phyloP scores from a whole-genome alignment of 768 basidiomycete species.

The Pisolithus orientalis region DNA sequence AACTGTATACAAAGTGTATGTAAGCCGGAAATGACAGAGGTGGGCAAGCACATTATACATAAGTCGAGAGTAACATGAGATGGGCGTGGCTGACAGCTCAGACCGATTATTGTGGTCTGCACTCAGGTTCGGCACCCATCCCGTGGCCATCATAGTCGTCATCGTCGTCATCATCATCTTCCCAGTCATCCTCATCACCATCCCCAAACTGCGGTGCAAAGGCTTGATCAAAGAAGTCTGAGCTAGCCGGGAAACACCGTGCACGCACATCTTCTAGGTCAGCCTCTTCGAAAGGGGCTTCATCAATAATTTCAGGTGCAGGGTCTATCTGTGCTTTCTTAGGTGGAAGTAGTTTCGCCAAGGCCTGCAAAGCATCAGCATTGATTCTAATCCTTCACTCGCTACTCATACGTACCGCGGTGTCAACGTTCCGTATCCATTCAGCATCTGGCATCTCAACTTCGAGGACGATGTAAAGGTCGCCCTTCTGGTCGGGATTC shows the following conservation, averaged over 20 bases:
- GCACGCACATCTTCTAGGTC: constrained; percentile 81
- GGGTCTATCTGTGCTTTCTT: constrained; percentile 73
- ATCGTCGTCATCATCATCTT: constrained; percentile 65
- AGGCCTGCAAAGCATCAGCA: constrained; percentile 37
- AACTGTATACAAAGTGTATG: constrained; percentile 23
- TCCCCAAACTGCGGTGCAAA: constrained; percentile 62
- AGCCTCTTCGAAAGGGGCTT: constrained; percentile 66
- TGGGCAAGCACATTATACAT: constrained; percentile 11
- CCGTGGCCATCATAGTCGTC: constrained; percentile 43
- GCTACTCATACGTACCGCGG: constrained; percentile 36
- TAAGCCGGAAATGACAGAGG: constrained; percentile 19
- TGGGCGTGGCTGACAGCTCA: too few species aligned
- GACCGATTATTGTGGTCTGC: constrained; percentile 46
- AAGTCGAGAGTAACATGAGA: background rate
- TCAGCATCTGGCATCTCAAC: constrained; percentile 83
- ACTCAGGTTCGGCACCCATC: constrained; percentile 46
- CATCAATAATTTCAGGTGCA: constrained; percentile 61
- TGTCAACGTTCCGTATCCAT: constrained; percentile 68
- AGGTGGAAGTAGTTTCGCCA: constrained; percentile 64
- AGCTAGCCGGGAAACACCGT: constrained; percentile 66
- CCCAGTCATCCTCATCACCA: constrained; percentile 62
- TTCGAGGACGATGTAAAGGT: constrained; percentile 75
- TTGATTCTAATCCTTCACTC: constrained; percentile 3
- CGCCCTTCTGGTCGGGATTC: constrained; percentile 60
- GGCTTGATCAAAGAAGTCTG: constrained; percentile 72